phyloP scores from a whole-genome alignment of 2,329 filamentous ascomycete genomes.

The Aspergillus vadensis region DNA sequence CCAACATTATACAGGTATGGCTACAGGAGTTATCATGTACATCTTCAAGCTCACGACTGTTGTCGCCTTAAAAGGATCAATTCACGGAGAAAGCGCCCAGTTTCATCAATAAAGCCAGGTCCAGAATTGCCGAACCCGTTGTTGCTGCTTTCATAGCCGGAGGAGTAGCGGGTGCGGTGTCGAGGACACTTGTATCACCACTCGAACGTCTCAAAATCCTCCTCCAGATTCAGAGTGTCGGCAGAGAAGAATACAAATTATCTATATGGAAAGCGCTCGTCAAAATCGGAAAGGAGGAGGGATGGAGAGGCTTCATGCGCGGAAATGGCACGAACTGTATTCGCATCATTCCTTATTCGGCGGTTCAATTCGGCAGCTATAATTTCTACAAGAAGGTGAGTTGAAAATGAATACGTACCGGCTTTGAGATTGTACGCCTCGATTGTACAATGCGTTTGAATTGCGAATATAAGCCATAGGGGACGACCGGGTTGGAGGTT shows the following conservation, averaged over 20 bases:
- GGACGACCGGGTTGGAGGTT: neutral
- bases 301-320: slow-evolving; percentile 95
- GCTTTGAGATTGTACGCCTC: neutral
- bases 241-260: slow-evolving; percentile 89
- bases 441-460: neutral
- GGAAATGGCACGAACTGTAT: slow-evolving; percentile 99
- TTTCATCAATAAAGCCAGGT: slow-evolving; percentile 29
- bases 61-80: slow-evolving; percentile 21
- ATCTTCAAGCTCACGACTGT: slow-evolving; percentile 4
- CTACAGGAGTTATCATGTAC: slow-evolving; percentile 2
- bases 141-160: slow-evolving; percentile 91
- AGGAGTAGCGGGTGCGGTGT: slow-evolving; percentile 94
- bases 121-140: slow-evolving; percentile 74
- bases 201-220: slow-evolving; percentile 95
- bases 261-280: slow-evolving; percentile 82
- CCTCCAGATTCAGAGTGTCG: slow-evolving; percentile 92
- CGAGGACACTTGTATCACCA: slow-evolving; percentile 92
- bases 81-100: slow-evolving; percentile 18
- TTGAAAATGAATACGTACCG: slow-evolving; percentile 13
- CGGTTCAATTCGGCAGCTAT: slow-evolving; percentile 97
- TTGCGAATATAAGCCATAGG: neutral
- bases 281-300: slow-evolving; percentile 98
- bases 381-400: slow-evolving; percentile 92
- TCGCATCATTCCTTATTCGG: slow-evolving; percentile 95
- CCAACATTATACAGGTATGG: slow-evolving; percentile 26